Percentiles rank a stretch among this genome's conserved stretches.
These are phyloP conservation scores for Glomus cerebriforme DNA, from an alignment of 192 early-diverging fungal species.

Conservation along the genomic window DNA sequence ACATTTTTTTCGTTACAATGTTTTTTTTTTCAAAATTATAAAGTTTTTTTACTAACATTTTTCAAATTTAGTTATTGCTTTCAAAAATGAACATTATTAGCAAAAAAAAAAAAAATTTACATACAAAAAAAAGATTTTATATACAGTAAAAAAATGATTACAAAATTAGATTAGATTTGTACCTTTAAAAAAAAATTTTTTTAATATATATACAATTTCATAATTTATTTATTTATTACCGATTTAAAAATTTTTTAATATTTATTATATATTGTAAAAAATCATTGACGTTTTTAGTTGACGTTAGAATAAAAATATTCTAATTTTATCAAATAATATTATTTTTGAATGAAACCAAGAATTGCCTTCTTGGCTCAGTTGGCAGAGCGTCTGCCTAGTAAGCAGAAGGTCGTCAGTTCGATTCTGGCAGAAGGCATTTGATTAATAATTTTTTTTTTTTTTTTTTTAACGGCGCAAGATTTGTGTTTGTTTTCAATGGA, in stretches of 20 bases:
- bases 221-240: too few relatives aligned
- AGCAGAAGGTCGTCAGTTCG: constrained; percentile 21
- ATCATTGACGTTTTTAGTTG: too few relatives aligned
- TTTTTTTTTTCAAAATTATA: too few relatives aligned
- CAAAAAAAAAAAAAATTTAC: background rate
- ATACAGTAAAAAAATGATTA: background rate
- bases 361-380: constrained; percentile 23
- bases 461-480: background rate
- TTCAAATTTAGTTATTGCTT: background rate
- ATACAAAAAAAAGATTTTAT: background rate
- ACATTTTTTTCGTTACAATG: background rate
- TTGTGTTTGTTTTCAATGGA: too few relatives aligned
- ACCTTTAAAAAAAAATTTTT: too few relatives aligned
- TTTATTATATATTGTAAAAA: too few relatives aligned
- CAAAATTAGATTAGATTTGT: background rate
- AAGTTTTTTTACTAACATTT: background rate
- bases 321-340: too few relatives aligned
- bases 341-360: background rate
- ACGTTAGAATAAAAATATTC: too few relatives aligned
- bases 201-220: too few relatives aligned
- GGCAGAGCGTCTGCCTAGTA: constrained; percentile 26
- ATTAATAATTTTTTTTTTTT: background rate
- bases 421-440: constrained; percentile 10
- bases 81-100: background rate
- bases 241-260: too few relatives aligned